These are phyloP conservation scores for Umbelopsis ramanniana DNA, from an alignment of 192 early-diverging fungal genomes.

Conservation along the genomic window DNA sequence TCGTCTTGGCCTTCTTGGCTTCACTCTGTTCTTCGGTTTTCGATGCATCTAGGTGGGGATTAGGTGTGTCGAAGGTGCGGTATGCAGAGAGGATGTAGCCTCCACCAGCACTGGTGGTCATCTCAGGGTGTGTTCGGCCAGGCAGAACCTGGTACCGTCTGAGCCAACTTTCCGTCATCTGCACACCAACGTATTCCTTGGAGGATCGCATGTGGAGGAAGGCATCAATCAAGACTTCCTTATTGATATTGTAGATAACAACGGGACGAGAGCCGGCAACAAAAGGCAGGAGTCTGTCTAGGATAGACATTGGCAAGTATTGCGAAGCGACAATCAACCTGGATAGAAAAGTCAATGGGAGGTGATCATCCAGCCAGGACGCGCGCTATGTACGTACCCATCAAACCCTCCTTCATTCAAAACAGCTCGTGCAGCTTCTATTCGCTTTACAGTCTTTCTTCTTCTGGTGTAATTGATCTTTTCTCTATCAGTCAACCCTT, in stretches of 20 bases:
- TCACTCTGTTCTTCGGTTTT: neutral
- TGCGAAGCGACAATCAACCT: constrained; percentile 82
- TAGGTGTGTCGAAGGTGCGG: constrained; percentile 48
- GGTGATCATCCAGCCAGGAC: too few relatives aligned
- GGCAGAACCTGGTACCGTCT: constrained; percentile 87
- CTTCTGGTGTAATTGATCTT: constrained; percentile 57
- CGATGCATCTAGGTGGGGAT: too few relatives aligned
- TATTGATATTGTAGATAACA: constrained; percentile 78
- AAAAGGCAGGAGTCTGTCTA: constrained; percentile 71
- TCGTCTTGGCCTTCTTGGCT: constrained; percentile 1
- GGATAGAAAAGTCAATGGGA: too few relatives aligned
- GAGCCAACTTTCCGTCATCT: constrained; percentile 90
- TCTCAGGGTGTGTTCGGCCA: constrained; percentile 78
- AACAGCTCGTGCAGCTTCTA: constrained; percentile 53
- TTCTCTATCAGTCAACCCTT: constrained; percentile 54
- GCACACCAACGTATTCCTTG: constrained; percentile 75
- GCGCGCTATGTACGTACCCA: constrained; percentile 45
- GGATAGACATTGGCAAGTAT: constrained; percentile 73
- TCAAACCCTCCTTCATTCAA: constrained; percentile 71
- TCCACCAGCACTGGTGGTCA: constrained; percentile 76
- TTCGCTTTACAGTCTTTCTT: constrained; percentile 50
- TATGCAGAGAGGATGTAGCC: constrained; percentile 72
- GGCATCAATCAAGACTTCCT: constrained; percentile 67
- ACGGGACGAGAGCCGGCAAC: constrained; percentile 86
- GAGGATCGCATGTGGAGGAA: constrained; percentile 71